A percentile compares a stretch with the other conserved stretches of the same genome.
Evolutionary conservation across 169 alveolate genomes (phyloP).

Genomic region (Eimeria zaria): DNA sequence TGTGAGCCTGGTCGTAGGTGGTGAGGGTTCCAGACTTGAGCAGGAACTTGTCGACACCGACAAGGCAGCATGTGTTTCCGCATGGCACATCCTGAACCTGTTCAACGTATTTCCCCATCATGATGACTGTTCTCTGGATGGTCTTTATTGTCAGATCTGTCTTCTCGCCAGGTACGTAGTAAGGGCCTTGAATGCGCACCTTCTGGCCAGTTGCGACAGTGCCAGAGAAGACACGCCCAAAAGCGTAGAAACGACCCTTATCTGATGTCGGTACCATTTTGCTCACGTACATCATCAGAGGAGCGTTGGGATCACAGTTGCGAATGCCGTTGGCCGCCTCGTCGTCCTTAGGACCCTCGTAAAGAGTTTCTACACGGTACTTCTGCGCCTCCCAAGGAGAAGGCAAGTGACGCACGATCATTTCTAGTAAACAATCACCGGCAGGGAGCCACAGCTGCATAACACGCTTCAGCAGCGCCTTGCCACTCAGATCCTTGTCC

Average conservation of each 20-base stretch:
- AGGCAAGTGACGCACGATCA: conserved; percentile 99
- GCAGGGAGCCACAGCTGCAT: conserved; percentile 99
- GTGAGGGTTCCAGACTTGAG: conserved; percentile 99
- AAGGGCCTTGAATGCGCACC: conserved; percentile 99
- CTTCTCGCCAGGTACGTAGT: conserved; percentile 99
- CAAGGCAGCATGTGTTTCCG: conserved; percentile 99
- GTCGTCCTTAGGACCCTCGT: conserved; percentile 99
- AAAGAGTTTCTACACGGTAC: conserved; percentile 99
- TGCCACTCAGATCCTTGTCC: conserved; percentile 98
- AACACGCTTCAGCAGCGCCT: conserved; percentile 98
- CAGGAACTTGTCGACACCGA: conserved; percentile 99
- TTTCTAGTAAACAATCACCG: conserved; percentile 99
- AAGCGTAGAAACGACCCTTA: conserved; percentile 99
- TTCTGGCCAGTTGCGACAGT: conserved; percentile 98
- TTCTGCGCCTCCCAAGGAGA: conserved; percentile 99
- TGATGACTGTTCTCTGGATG: conserved; percentile 99
- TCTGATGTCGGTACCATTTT: conserved; percentile 99
- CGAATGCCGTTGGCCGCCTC: conserved; percentile 98
- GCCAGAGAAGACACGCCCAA: conserved; percentile 99
- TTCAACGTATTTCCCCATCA: conserved; percentile 99
- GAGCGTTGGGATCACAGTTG: conserved; percentile 99
- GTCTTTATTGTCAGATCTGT: conserved; percentile 97
- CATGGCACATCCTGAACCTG: conserved; percentile 99
- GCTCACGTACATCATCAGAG: conserved; percentile 99
- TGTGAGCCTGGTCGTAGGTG: conserved; percentile 98